These are phyloP conservation scores for Eleusine coracana DNA, from an alignment of 176 grass and related monocot genomes.

Conservation along the genomic window DNA sequence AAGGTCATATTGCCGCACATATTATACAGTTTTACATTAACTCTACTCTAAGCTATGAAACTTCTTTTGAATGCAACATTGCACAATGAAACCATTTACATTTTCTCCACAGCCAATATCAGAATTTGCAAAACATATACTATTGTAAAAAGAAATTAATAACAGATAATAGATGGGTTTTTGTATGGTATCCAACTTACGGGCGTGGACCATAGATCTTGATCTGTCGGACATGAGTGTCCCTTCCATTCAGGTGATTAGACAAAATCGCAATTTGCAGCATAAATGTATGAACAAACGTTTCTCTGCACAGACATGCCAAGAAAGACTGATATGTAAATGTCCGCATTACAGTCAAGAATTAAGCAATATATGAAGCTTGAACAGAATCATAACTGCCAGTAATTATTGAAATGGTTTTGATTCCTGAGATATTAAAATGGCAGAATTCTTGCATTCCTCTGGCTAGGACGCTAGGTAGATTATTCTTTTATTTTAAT, in stretches of 20 bases:
- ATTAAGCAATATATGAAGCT: background rate
- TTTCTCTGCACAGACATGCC: slow-evolving; percentile 63
- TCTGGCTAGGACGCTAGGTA: background rate
- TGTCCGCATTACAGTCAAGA: background rate
- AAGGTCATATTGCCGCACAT: background rate
- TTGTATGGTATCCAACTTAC: slow-evolving; percentile 57
- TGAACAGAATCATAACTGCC: background rate
- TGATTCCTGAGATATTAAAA: slow-evolving; percentile 5
- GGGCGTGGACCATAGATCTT: slow-evolving; percentile 90
- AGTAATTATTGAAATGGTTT: slow-evolving; percentile 2
- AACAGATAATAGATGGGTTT: background rate
- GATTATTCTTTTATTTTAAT: background rate
- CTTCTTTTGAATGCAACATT: background rate
- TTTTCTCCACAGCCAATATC: background rate
- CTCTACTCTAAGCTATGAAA: background rate
- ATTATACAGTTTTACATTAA: background rate
- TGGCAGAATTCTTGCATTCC: background rate
- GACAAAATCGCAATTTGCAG: slow-evolving; percentile 85
- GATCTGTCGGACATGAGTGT: slow-evolving; percentile 86
- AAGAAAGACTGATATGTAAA: slow-evolving; percentile 30
- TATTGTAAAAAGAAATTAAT: background rate
- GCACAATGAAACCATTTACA: background rate
- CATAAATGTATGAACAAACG: slow-evolving; percentile 93
- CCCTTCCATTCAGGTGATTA: slow-evolving; percentile 92
- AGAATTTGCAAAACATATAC: background rate